These are phyloP conservation scores for Sporothrix protearum DNA, from an alignment of 2,329 filamentous ascomycete species.

Conservation along the genomic window DNA sequence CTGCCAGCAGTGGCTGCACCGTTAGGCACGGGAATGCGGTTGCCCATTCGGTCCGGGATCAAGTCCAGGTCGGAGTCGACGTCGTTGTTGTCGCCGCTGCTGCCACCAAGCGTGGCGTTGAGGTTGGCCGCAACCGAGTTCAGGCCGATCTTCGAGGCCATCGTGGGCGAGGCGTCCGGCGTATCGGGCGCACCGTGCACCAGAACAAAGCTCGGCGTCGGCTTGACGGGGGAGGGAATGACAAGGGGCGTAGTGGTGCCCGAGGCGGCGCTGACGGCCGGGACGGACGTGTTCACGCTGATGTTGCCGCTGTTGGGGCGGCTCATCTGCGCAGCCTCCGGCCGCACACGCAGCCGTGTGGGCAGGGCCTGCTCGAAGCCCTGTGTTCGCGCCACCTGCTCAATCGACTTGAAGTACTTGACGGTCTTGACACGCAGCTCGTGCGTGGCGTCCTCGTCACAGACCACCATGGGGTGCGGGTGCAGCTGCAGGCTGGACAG, in stretches of 20 bases:
- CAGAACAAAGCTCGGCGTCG: conserved; percentile 30
- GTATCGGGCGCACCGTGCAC: conserved; percentile 39
- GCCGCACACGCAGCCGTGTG: conserved; percentile 50
- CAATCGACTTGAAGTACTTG: conserved; percentile 61
- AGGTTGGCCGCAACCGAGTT: background rate
- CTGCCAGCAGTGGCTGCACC: conserved; percentile 29
- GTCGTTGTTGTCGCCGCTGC: too few relatives aligned
- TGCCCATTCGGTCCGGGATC: conserved; percentile 60
- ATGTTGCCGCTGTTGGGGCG: conserved; percentile 36
- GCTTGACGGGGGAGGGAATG: conserved; percentile 24
- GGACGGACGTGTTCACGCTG: conserved; percentile 25
- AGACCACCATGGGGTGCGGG: conserved; percentile 68
- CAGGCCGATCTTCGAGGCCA: conserved; percentile 42
- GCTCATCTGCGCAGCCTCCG: conserved; percentile 42
- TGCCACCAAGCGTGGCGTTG: background rate
- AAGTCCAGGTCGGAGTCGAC: conserved; percentile 49
- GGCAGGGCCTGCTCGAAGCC: conserved; percentile 48
- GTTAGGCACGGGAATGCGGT: conserved; percentile 48
- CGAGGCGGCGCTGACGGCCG: conserved; percentile 29
- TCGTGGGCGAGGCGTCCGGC: conserved; percentile 41
- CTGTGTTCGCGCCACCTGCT: conserved; percentile 48
- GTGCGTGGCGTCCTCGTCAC: conserved; percentile 67
- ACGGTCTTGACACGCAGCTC: conserved; percentile 64
- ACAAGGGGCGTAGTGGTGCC: conserved; percentile 25
- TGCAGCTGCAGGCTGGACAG: conserved; percentile 70